Percentiles rank a stretch among this genome's conserved stretches.
These are phyloP conservation scores for Speleostelium caveatum DNA, from an alignment of 78 protist genomes.

Conservation along the genomic window DNA sequence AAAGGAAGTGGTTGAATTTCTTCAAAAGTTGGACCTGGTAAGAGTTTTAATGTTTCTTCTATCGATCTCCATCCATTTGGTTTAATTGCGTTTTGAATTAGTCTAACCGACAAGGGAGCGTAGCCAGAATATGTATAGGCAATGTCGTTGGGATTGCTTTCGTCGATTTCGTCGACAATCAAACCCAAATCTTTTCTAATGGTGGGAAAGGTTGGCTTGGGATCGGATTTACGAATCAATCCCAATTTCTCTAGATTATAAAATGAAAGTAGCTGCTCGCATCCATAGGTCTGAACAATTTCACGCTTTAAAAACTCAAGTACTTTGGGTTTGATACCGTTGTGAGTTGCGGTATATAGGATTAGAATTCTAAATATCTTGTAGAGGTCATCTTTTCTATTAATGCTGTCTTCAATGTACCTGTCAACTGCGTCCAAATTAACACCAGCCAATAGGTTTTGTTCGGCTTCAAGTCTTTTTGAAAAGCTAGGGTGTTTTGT, in stretches of 20 bases:
- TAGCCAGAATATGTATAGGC: conserved; percentile 88
- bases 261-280: not conserved
- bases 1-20: conserved; percentile 22
- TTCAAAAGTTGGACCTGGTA: conserved; percentile 64
- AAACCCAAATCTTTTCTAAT: conserved; percentile 51
- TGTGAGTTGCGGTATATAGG: conserved; percentile 59
- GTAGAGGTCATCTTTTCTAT: conserved; percentile 44
- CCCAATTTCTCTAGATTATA: conserved; percentile 16
- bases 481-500: conserved; percentile 35
- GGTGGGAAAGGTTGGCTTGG: not conserved
- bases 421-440: conserved; percentile 4
- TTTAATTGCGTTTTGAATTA: conserved; percentile 50
- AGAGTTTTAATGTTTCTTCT: conserved; percentile 25
- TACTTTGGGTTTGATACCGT: conserved; percentile 79
- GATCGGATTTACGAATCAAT: not conserved
- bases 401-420: conserved; percentile 86
- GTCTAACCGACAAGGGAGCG: conserved; percentile 88
- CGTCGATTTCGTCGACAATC: conserved; percentile 83
- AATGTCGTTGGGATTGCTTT: conserved; percentile 64
- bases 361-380: conserved; percentile 89
- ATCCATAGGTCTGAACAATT: conserved; percentile 70
- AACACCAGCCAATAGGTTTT: conserved; percentile 1
- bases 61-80: conserved; percentile 28
- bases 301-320: conserved; percentile 44
- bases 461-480: conserved; percentile 74